Base-by-base conservation (phyloP, 2,329 filamentous ascomycete species). In the Fusarium armeniacum region DNA sequence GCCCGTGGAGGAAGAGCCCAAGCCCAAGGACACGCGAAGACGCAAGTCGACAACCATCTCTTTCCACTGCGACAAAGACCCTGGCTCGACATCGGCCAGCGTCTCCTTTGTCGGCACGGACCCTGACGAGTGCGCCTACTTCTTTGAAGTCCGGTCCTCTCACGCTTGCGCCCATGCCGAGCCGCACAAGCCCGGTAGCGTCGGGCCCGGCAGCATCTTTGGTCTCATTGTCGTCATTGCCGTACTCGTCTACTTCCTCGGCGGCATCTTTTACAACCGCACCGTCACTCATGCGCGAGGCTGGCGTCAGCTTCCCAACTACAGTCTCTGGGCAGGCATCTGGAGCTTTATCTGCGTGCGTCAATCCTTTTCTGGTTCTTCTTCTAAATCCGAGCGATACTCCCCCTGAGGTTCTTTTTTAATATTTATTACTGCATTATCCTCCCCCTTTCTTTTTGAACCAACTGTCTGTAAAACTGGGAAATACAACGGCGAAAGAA, bases 241-340 rank as follows among this genome's bases (percentile, higher is more conserved):
- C 12, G 86, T 98, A 38, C 82, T 95, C 12, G 96, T 96, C 24
- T 99, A 99, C 80, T 84, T 97, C 58, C 87, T 97, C 38, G 96
- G 96, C 72, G 96, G 96, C 76, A 92, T 97, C 73, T 94, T 97
- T 68, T 99, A 98, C 83, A 95, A 98, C 80, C 89, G 96, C 63
- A 97, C 93, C 33, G 94, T 99, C 61, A 91, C 94, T 81, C 93
- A 99, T 78, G 94, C 97, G 74, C 87, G 96, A 67, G 96, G 96
- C 49, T 98, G 95, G 96, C 89, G 93, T 73, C 96, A 99, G 80
- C 83, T 98, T 73, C 96, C 96, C 55, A 98, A 99, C 82, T 98
- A 96, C 82, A 90, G 88, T 73, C 87, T 98, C 73, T 99, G 96
- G 96, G 90, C 93, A 32, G 91, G 93, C 57, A 92, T 98, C 67